Conservation (phyloP, 2,329 filamentous ascomycete species). For the Ilyonectria sp. region DNA sequence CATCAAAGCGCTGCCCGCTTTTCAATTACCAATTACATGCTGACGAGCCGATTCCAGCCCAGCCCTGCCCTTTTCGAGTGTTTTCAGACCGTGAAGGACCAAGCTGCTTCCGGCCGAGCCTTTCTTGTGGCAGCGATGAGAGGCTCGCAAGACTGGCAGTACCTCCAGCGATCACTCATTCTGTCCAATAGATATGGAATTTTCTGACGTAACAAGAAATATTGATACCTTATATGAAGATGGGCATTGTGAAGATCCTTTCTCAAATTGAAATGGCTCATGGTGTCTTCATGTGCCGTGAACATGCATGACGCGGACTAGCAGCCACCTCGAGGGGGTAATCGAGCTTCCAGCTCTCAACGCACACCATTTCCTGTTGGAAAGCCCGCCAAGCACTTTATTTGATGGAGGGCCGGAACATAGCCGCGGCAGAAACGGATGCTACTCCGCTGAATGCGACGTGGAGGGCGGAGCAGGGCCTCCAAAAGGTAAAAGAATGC, state of each 20-base stretch:
- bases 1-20: background rate
- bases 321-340: background rate
- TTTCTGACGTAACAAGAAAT: background rate
- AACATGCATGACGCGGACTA: background rate
- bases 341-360: background rate
- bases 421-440: background rate
- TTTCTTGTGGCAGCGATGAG: background rate
- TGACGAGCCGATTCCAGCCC: background rate
- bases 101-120: background rate
- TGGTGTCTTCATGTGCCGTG: background rate
- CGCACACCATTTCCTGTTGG: background rate
- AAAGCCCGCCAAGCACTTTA: background rate
- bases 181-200: background rate
- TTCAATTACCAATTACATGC: background rate
- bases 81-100: background rate
- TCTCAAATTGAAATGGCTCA: background rate
- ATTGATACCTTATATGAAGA: background rate
- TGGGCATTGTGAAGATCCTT: background rate
- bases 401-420: background rate
- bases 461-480: background rate
- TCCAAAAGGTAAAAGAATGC: background rate
- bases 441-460: background rate
- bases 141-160: background rate
- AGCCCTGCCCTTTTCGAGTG: background rate
- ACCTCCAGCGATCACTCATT: background rate